Evolutionary conservation across 2,329 filamentous ascomycete species (phyloP).

Genomic region (Peltaster fructicola): DNA sequence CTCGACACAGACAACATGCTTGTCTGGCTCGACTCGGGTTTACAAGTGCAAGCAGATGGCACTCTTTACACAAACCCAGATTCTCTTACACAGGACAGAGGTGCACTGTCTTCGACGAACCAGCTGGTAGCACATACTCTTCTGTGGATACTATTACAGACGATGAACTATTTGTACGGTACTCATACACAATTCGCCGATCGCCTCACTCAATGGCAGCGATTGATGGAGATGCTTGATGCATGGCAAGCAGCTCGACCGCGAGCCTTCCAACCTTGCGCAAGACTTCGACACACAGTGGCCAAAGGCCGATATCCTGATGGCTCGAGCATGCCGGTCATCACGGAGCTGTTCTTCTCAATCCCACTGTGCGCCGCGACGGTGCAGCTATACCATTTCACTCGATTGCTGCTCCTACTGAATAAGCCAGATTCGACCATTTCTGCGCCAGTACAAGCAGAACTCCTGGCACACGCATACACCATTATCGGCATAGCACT

Average conservation of each 20-base stretch:
- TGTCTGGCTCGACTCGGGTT: constrained; percentile 45
- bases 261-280: constrained; percentile 41
- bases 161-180: constrained; percentile 47
- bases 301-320: constrained; percentile 2
- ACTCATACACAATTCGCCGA: constrained; percentile 19
- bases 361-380: constrained; percentile 45
- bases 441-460: constrained; percentile 33
- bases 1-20: constrained; percentile 42
- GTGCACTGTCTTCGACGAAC: constrained; percentile 10
- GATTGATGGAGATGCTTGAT: constrained; percentile 39
- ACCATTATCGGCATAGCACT: constrained; percentile 45
- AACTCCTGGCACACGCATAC: constrained; percentile 38
- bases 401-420: constrained; percentile 40
- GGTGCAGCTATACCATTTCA: constrained; percentile 49
- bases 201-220: constrained; percentile 29
- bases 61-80: constrained; percentile 24
- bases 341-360: constrained; percentile 44
- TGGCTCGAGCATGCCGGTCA: too few species aligned
- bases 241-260: constrained; percentile 41
- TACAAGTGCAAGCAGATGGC: constrained; percentile 37
- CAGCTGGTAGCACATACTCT: constrained; percentile 41
- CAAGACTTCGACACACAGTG: constrained; percentile 18
- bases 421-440: constrained; percentile 40
- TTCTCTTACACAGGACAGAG: constrained; percentile 38
- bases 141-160: constrained; percentile 46